These are phyloP conservation scores for Ceratobasidium sp. DNA, from an alignment of 1,284 basidiomycete genomes.

Conservation along the genomic window DNA sequence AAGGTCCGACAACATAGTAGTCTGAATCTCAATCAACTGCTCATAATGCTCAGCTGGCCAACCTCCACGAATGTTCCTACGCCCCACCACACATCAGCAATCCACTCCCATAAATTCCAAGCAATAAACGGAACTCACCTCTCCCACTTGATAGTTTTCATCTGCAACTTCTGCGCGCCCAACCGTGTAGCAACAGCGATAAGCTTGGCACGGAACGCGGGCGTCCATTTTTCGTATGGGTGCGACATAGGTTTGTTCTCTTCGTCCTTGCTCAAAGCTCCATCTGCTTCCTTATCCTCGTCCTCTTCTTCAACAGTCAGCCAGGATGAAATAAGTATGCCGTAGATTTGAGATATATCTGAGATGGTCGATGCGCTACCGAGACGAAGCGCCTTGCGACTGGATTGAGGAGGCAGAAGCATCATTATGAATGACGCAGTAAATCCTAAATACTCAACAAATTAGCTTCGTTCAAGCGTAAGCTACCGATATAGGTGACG, in stretches of 20 bases:
- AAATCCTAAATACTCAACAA: constrained; percentile 52
- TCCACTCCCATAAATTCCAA: neutral
- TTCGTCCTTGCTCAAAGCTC: neutral
- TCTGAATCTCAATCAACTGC: constrained; percentile 57
- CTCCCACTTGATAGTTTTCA: constrained; percentile 60
- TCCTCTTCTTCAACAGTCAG: constrained; percentile 52
- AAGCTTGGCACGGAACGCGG: constrained; percentile 45
- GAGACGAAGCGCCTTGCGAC: constrained; percentile 62
- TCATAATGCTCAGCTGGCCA: constrained; percentile 64
- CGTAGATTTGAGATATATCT: constrained; percentile 58
- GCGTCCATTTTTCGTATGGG: constrained; percentile 43
- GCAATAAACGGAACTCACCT: constrained; percentile 50
- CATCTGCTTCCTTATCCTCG: constrained; percentile 42
- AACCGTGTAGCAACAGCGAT: constrained; percentile 56
- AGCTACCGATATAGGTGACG: constrained; percentile 26
- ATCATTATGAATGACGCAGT: constrained; percentile 62
- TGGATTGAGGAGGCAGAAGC: constrained; percentile 64
- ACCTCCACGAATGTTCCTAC: constrained; percentile 58
- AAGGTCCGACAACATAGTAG: constrained; percentile 59
- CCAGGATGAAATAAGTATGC: constrained; percentile 60
- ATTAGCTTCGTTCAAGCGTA: constrained; percentile 1
- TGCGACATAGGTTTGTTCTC: constrained; percentile 22
- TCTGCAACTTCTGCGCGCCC: constrained; percentile 54
- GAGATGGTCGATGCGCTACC: constrained; percentile 59
- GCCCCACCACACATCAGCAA: neutral